Percentiles rank a stretch among this genome's conserved stretches.
Conservation (phyloP, 768 basidiomycete genomes). For the Dentipellis fragilis region DNA sequence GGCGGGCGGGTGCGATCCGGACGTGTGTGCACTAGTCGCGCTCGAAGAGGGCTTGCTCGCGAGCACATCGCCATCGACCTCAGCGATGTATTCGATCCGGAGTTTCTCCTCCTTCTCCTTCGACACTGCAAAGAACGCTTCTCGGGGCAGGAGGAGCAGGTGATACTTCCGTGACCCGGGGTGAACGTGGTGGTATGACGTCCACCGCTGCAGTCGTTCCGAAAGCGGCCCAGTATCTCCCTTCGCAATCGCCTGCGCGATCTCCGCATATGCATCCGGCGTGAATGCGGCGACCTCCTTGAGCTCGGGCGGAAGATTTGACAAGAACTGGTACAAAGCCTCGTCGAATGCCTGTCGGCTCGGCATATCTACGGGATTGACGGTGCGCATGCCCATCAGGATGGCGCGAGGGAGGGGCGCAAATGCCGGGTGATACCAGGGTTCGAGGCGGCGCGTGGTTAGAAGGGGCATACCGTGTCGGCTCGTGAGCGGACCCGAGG, state of each 20-base stretch:
- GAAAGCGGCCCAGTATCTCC: slow-evolving; percentile 22
- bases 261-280: slow-evolving; percentile 41
- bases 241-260: slow-evolving; percentile 38
- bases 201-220: slow-evolving; percentile 41
- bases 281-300: slow-evolving; percentile 51
- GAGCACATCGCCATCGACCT: slow-evolving; percentile 25
- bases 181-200: slow-evolving; percentile 47
- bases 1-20: slow-evolving; percentile 10
- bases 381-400: slow-evolving; percentile 40
- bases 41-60: slow-evolving; percentile 6
- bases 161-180: slow-evolving; percentile 49
- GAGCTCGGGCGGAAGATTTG: slow-evolving; percentile 41
- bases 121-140: slow-evolving; percentile 44
- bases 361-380: slow-evolving; percentile 54
- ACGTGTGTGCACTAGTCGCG: not conserved
- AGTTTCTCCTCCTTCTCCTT: slow-evolving; percentile 40
- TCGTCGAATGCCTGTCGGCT: slow-evolving; percentile 42
- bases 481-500: not conserved
- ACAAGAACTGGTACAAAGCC: slow-evolving; percentile 36
- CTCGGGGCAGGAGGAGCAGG: slow-evolving; percentile 50
- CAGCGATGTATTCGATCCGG: slow-evolving; percentile 35
- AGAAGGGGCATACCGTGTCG: slow-evolving; percentile 2
- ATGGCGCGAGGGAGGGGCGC: slow-evolving; percentile 50
- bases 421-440: slow-evolving; percentile 51
- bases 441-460: slow-evolving; percentile 31